phyloP scores from a whole-genome alignment of 83 land plant species.

The Larix sibirica region DNA sequence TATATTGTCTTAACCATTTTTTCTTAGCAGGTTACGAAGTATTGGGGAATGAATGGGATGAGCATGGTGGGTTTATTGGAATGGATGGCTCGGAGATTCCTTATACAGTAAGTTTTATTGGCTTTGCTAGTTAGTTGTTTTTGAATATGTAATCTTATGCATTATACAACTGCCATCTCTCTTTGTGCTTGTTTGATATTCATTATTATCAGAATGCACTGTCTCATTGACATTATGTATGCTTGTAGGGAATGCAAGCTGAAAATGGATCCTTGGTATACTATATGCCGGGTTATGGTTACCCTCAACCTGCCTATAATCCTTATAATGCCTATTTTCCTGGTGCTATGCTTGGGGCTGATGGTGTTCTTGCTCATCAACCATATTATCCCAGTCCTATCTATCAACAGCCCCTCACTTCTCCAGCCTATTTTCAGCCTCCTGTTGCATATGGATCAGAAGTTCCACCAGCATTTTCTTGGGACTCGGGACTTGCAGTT shows the following conservation, averaged over 20 bases:
- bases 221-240: not conserved
- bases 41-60: slow-evolving; percentile 27
- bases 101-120: slow-evolving; percentile 33
- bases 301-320: slow-evolving; percentile 26
- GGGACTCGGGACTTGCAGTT: slow-evolving; percentile 28
- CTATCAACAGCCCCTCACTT: slow-evolving; percentile 22
- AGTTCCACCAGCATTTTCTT: slow-evolving; percentile 25
- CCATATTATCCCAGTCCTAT: slow-evolving; percentile 27
- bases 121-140: not conserved
- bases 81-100: slow-evolving; percentile 34
- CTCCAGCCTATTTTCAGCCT: slow-evolving; percentile 25
- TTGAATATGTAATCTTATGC: no score
- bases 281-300: slow-evolving; percentile 30
- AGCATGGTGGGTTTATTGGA: slow-evolving; percentile 24
- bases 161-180: no score
- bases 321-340: slow-evolving; percentile 32
- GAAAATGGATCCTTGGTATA: slow-evolving; percentile 48
- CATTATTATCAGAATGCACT: not conserved
- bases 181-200: not conserved
- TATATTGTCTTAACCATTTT: not conserved
- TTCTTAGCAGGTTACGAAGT: slow-evolving; percentile 31
- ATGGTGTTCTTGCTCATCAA: slow-evolving; percentile 35
- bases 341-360: slow-evolving; percentile 32
- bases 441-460: slow-evolving; percentile 41
- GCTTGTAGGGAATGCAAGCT: slow-evolving; percentile 33